Conservation (phyloP, 2,329 filamentous ascomycete species). For the Aspergillus unguis region DNA sequence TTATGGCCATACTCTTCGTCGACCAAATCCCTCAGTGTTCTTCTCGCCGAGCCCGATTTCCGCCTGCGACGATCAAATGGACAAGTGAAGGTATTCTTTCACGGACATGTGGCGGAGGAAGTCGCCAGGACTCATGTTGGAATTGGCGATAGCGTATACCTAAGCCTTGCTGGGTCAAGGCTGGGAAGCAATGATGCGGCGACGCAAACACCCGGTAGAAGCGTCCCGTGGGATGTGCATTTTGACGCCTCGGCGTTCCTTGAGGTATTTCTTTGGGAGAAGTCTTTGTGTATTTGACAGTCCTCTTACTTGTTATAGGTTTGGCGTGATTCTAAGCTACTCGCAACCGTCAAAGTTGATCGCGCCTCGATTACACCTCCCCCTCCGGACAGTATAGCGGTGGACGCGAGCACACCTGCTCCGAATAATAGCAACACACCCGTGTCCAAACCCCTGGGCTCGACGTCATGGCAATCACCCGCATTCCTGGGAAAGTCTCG, state of each 20-base stretch:
- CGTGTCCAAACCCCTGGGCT: conserved; percentile 26
- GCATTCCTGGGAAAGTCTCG: conserved; percentile 72
- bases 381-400: conserved; percentile 18
- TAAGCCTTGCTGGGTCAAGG: conserved; percentile 66
- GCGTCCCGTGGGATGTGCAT: conserved; percentile 56
- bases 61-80: conserved; percentile 72
- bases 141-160: conserved; percentile 71
- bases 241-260: conserved; percentile 40
- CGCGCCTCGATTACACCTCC: conserved; percentile 33
- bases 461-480: conserved; percentile 67
- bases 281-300: not conserved
- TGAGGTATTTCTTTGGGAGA: conserved; percentile 25
- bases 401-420: conserved; percentile 23
- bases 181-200: conserved; percentile 58
- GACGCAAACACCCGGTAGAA: conserved; percentile 54
- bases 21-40: conserved; percentile 68
- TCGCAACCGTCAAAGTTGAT: conserved; percentile 51
- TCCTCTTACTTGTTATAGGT: conserved; percentile 23
- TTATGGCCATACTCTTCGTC: conserved; percentile 89
- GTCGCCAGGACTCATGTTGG: conserved; percentile 66
- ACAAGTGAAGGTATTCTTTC: conserved; percentile 75
- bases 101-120: conserved; percentile 65
- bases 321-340: conserved; percentile 21
- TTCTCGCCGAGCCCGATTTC: conserved; percentile 81
- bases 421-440: conserved; percentile 22